Percentiles rank a stretch among this genome's conserved stretches.
Evolutionary conservation across 1,139 yeast species (phyloP).

Genomic region (Blastobotrys apis): DNA sequence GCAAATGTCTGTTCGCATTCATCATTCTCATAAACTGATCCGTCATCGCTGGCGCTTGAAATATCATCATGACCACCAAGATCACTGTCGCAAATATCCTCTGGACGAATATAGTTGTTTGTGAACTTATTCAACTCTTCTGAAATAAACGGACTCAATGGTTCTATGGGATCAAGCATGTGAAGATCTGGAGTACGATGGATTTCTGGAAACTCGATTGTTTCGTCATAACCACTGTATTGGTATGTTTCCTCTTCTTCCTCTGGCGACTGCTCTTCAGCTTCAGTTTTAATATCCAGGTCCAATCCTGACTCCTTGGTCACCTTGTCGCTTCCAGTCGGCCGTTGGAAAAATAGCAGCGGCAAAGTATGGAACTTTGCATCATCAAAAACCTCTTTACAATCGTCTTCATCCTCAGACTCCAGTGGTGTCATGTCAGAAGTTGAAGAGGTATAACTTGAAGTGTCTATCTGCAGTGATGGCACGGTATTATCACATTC

Average conservation of each 20-base stretch:
- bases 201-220: background rate
- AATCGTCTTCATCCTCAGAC: background rate
- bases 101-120: background rate
- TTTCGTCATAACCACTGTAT: background rate
- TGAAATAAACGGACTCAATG: background rate
- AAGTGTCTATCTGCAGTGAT: background rate
- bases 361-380: background rate
- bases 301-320: no score
- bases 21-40: background rate
- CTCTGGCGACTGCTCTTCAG: background rate
- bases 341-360: no score
- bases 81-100: background rate
- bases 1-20: background rate
- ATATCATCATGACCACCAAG: background rate
- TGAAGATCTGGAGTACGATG: background rate
- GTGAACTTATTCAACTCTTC: background rate
- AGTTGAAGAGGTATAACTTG: background rate
- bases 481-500: no score
- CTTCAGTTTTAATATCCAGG: no score
- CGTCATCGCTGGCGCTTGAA: background rate
- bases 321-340: no score
- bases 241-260: background rate
- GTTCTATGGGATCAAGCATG: slow-evolving; percentile 5
- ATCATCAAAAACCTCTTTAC: background rate
- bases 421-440: no score